These are phyloP conservation scores for Trichoderma reesei DNA, from an alignment of 495 filamentous ascomycete species.

Conservation along the genomic window DNA sequence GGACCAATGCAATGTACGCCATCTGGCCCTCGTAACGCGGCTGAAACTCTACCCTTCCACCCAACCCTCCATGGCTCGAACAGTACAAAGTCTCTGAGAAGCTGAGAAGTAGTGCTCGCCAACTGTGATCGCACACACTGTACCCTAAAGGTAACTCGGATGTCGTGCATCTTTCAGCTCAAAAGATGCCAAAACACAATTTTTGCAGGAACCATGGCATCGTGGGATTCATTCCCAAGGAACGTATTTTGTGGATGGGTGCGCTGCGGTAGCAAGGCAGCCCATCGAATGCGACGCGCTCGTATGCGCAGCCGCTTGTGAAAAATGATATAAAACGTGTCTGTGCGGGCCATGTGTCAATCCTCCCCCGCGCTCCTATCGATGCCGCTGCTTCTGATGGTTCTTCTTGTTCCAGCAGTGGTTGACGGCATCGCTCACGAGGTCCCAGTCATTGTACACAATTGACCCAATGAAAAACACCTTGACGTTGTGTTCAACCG, in stretches of 20 bases:
- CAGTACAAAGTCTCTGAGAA: not conserved
- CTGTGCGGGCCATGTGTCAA: not conserved
- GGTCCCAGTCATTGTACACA: constrained; percentile 18
- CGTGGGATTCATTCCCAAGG: not conserved
- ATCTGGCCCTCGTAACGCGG: not conserved
- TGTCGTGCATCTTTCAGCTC: not conserved
- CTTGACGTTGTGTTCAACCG: constrained; percentile 40
- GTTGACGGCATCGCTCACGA: constrained; percentile 32
- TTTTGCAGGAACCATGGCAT: not conserved
- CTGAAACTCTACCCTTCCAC: not conserved
- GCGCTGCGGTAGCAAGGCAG: not conserved
- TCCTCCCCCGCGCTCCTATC: not conserved
- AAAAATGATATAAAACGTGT: constrained; percentile 4
- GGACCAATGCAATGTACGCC: not conserved
- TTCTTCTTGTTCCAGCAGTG: constrained; percentile 36
- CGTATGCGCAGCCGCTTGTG: not conserved
- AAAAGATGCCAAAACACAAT: not conserved
- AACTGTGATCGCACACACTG: not conserved
- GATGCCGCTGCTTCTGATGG: constrained; percentile 15
- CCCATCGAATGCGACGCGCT: constrained; percentile 6
- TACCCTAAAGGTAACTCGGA: not conserved
- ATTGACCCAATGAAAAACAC: constrained; percentile 37
- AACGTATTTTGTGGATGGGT: constrained; percentile 9
- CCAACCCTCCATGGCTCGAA: not conserved
- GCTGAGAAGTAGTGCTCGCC: not conserved